phyloP scores from a whole-genome alignment of 371 early-diverging fungal species.

The Mortierella polycephala region DNA sequence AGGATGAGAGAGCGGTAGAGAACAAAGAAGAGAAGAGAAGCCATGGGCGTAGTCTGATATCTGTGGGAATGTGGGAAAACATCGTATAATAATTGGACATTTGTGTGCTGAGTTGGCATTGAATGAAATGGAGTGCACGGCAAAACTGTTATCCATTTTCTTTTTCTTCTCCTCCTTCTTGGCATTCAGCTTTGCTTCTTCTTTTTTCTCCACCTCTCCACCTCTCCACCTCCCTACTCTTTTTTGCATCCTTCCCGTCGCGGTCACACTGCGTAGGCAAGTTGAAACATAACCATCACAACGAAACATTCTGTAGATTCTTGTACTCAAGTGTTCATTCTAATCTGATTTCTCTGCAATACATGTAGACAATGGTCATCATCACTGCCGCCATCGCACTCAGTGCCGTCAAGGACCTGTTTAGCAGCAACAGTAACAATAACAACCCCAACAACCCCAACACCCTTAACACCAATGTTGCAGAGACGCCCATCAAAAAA shows the following conservation, averaged over 20 bases:
- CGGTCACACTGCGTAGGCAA: not conserved
- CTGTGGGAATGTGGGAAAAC: too few species aligned
- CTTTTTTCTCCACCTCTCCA: not conserved
- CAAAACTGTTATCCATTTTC: not conserved
- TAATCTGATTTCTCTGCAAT: not conserved
- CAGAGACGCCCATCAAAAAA: not conserved
- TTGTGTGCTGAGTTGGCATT: too few species aligned
- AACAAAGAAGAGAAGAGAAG: too few species aligned
- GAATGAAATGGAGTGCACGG: too few species aligned
- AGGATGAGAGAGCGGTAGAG: too few species aligned
- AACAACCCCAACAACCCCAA: not conserved
- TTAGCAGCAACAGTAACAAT: constrained; percentile 5
- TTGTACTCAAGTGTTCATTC: not conserved
- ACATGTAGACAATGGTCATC: constrained; percentile 25
- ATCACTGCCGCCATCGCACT: constrained; percentile 48
- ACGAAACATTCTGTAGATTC: not conserved
- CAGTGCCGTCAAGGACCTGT: constrained; percentile 25
- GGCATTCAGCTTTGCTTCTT: not conserved
- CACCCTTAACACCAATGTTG: not conserved
- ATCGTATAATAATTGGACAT: too few species aligned
- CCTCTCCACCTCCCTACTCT: not conserved
- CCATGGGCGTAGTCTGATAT: too few species aligned
- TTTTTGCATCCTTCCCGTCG: not conserved
- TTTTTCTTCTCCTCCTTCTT: not conserved
- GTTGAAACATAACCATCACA: too few species aligned